These are phyloP conservation scores for Suhomyces chickasaworum DNA, from an alignment of 1,139 yeast species.

Conservation along the genomic window DNA sequence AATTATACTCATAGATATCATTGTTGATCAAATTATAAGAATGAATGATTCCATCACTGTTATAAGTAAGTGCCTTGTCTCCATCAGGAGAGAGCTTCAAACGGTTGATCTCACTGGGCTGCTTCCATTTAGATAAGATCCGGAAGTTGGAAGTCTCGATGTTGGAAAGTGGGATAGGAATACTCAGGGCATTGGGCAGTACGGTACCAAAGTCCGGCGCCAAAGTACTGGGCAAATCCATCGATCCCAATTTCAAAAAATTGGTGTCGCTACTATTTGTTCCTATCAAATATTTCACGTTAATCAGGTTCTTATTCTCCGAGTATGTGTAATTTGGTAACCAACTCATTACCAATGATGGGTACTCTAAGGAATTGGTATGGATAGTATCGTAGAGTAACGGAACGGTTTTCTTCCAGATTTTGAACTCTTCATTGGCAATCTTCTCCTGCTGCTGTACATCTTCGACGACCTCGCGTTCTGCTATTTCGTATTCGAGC, in stretches of 20 bases:
- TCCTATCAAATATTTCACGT: constrained; percentile 49
- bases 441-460: constrained; percentile 55
- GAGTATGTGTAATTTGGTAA: constrained; percentile 40
- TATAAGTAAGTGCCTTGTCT: constrained; percentile 49
- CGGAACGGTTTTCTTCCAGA: constrained; percentile 96
- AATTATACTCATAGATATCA: constrained; percentile 44
- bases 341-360: constrained; percentile 56
- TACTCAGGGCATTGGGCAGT: constrained; percentile 22
- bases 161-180: constrained; percentile 31
- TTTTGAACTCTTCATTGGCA: constrained; percentile 73
- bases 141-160: constrained; percentile 33
- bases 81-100: constrained; percentile 41
- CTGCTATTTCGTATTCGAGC: constrained; percentile 22
- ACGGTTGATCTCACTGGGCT: constrained; percentile 56
- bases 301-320: constrained; percentile 33
- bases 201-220: constrained; percentile 35
- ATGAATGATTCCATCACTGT: constrained; percentile 51
- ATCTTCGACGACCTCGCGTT: constrained; percentile 39
- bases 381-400: constrained; percentile 78
- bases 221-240: constrained; percentile 54
- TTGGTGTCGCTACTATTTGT: constrained; percentile 50
- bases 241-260: constrained; percentile 47
- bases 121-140: constrained; percentile 49
- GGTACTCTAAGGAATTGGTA: constrained; percentile 66
- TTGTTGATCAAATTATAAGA: constrained; percentile 26